Conservation (phyloP, 1,284 basidiomycete genomes). For the Ganoderma leucocontextum region DNA sequence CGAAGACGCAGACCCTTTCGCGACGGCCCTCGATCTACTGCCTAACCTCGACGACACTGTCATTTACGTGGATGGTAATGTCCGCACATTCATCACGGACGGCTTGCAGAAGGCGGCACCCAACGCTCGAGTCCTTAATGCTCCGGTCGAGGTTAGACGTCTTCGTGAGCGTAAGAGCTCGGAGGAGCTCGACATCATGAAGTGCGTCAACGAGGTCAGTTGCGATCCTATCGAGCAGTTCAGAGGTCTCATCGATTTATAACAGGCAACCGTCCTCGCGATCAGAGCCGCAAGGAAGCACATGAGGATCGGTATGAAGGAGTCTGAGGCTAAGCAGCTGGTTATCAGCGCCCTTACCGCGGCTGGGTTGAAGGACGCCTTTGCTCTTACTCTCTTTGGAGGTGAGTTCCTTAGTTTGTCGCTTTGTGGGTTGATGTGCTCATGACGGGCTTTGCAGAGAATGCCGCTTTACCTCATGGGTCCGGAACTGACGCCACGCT, state of each 20-base stretch:
- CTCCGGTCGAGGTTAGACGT: conserved; percentile 61
- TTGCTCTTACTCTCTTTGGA: conserved; percentile 79
- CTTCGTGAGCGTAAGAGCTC: conserved; percentile 79
- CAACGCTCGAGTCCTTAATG: conserved; percentile 49
- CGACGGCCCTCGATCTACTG: conserved; percentile 58
- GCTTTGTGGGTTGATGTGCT: not conserved
- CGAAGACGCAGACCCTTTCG: conserved; percentile 78
- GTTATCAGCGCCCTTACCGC: conserved; percentile 61
- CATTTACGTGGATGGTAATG: conserved; percentile 70
- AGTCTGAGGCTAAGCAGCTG: conserved; percentile 71
- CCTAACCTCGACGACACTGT: conserved; percentile 41
- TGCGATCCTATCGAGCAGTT: not conserved
- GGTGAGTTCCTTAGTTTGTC: conserved; percentile 49
- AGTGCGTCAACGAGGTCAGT: conserved; percentile 82
- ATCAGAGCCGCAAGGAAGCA: conserved; percentile 71
- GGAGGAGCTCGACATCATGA: conserved; percentile 76
- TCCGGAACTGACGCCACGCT: conserved; percentile 74
- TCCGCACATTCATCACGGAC: conserved; percentile 68
- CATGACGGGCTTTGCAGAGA: conserved; percentile 56
- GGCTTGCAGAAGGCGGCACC: conserved; percentile 60
- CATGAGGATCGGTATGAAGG: conserved; percentile 77
- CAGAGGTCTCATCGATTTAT: conserved; percentile 1
- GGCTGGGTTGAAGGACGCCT: conserved; percentile 66
- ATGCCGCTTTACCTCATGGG: conserved; percentile 88
- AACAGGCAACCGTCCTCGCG: conserved; percentile 76